phyloP scores from a whole-genome alignment of 2,329 filamentous ascomycete species.

The Ustulina deusta region DNA sequence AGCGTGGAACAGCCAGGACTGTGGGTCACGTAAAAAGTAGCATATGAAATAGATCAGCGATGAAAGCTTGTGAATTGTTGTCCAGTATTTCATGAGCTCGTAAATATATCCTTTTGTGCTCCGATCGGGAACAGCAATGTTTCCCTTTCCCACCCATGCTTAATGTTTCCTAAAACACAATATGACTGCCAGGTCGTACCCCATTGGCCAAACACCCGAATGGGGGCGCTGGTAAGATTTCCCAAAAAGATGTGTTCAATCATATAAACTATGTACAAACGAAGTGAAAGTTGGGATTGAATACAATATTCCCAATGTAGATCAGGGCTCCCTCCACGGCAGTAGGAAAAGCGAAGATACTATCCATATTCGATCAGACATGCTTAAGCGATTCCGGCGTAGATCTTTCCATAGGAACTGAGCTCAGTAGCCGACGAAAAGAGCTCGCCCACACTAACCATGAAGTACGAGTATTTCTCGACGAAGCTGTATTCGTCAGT shows the following conservation, averaged over 20 bases:
- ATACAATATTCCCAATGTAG: slow-evolving; percentile 27
- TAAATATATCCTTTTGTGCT: slow-evolving; percentile 39
- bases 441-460: slow-evolving; percentile 59
- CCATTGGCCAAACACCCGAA: slow-evolving; percentile 1
- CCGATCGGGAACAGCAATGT: slow-evolving; percentile 18
- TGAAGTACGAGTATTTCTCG: slow-evolving; percentile 69
- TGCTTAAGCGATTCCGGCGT: slow-evolving; percentile 56
- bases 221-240: slow-evolving; percentile 10
- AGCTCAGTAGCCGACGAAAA: slow-evolving; percentile 56
- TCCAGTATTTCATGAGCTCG: slow-evolving; percentile 35
- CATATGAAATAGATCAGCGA: not conserved
- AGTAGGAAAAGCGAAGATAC: slow-evolving; percentile 40
- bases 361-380: slow-evolving; percentile 3
- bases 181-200: slow-evolving; percentile 26
- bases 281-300: slow-evolving; percentile 37
- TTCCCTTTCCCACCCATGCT: slow-evolving; percentile 19
- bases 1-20: not conserved
- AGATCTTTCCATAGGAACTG: slow-evolving; percentile 62
- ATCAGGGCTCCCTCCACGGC: slow-evolving; percentile 30
- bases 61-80: slow-evolving; percentile 19
- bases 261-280: slow-evolving; percentile 41
- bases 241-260: slow-evolving; percentile 29
- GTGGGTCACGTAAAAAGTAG: slow-evolving; percentile 8
- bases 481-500: slow-evolving; percentile 61
- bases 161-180: slow-evolving; percentile 27